Conservation (phyloP, 2,329 filamentous ascomycete genomes). For the Byssoonygena ceratinophila region DNA sequence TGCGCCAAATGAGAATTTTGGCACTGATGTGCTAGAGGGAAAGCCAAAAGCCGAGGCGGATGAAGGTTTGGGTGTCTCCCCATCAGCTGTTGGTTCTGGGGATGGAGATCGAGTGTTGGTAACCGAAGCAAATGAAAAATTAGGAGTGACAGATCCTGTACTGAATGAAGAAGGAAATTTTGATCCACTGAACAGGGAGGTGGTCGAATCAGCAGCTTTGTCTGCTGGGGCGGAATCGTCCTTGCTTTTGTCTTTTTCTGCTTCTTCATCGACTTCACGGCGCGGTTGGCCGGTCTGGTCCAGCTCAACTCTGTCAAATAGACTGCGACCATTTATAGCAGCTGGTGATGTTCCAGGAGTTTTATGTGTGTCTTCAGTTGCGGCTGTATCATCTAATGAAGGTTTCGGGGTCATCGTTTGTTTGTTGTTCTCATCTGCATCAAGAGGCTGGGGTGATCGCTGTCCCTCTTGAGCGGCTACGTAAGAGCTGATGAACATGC, state of each 20-base stretch:
- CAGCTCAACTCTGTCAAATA: slow-evolving; percentile 29
- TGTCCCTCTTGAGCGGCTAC: slow-evolving; percentile 13
- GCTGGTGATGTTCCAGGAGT: slow-evolving; percentile 10
- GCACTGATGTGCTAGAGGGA: neutral
- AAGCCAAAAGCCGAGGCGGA: neutral
- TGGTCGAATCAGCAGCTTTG: slow-evolving; percentile 11
- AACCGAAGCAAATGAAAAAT: slow-evolving; percentile 18
- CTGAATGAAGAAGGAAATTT: slow-evolving; percentile 24
- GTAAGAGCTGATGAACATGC: slow-evolving; percentile 17
- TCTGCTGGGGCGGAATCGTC: slow-evolving; percentile 3
- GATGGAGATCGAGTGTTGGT: slow-evolving; percentile 20
- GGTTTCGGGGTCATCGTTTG: slow-evolving; percentile 17
- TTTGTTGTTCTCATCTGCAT: neutral
- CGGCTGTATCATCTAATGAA: neutral
- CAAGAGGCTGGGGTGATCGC: neutral
- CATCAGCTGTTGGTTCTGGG: slow-evolving; percentile 6
- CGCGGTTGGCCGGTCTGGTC: slow-evolving; percentile 22
- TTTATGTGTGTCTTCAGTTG: slow-evolving; percentile 10
- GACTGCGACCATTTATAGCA: slow-evolving; percentile 23
- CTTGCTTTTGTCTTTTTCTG: slow-evolving; percentile 6
- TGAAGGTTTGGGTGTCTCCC: slow-evolving; percentile 8
- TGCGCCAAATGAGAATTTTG: slow-evolving; percentile 5
- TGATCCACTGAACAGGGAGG: slow-evolving; percentile 20
- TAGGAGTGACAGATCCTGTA: slow-evolving; percentile 19
- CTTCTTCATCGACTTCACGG: slow-evolving; percentile 16